Conservation (phyloP, 768 basidiomycete genomes). For the Suillus cothurnatus region DNA sequence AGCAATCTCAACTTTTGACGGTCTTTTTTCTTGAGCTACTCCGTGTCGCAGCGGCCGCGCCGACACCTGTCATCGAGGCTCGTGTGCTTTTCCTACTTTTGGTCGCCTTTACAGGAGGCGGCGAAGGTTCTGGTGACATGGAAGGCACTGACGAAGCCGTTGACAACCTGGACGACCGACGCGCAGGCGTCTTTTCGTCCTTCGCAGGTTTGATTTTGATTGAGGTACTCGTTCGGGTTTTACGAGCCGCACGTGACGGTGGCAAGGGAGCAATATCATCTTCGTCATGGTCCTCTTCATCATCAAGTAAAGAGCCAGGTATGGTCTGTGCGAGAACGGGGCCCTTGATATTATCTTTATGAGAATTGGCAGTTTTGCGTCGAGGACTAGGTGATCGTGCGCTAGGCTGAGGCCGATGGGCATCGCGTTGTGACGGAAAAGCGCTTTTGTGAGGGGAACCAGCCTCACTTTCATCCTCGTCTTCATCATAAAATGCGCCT, state of each 20-base stretch:
- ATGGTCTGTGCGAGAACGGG: slow-evolving; percentile 34
- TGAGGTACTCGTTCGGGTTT: slow-evolving; percentile 16
- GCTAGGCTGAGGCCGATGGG: slow-evolving; percentile 4
- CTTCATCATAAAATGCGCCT: slow-evolving; percentile 51
- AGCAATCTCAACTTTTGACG: slow-evolving; percentile 6
- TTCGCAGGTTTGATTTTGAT: slow-evolving; percentile 17
- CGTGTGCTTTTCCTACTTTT: slow-evolving; percentile 24
- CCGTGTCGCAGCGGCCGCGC: slow-evolving; percentile 24
- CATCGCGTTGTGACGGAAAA: slow-evolving; percentile 5
- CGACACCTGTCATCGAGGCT: slow-evolving; percentile 14
- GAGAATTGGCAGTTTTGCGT: slow-evolving; percentile 8
- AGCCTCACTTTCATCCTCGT: slow-evolving; percentile 28
- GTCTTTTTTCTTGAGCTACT: slow-evolving; percentile 34
- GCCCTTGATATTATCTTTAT: slow-evolving; percentile 11
- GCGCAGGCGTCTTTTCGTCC: slow-evolving; percentile 28
- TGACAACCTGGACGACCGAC: slow-evolving; percentile 44
- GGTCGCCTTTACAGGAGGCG: slow-evolving; percentile 19
- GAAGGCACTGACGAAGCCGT: slow-evolving; percentile 30
- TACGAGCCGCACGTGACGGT: slow-evolving; percentile 13
- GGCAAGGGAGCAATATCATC: slow-evolving; percentile 39
- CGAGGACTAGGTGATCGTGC: slow-evolving; percentile 7
- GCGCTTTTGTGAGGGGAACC: slow-evolving; percentile 15
- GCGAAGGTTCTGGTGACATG: slow-evolving; percentile 36
- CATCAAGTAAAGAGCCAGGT: slow-evolving; percentile 47
- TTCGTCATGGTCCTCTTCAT: slow-evolving; percentile 34